These are phyloP conservation scores for Beauveria scarabaeidicola DNA, from an alignment of 2,329 filamentous ascomycete species.

Conservation along the genomic window DNA sequence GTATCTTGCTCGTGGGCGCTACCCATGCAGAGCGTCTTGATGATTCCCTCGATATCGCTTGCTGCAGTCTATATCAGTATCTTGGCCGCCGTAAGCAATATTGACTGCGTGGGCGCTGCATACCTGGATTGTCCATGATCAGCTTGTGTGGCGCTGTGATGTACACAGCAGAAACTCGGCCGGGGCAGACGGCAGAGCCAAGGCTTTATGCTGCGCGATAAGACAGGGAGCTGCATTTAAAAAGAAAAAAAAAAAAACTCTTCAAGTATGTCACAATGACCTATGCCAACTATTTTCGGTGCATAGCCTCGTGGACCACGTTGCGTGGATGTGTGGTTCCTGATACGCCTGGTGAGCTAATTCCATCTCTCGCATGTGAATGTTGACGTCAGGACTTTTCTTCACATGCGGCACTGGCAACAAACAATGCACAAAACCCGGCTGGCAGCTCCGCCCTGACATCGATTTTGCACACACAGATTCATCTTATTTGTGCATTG, in stretches of 20 bases:
- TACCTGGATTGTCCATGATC: constrained; percentile 37
- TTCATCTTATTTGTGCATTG: not conserved
- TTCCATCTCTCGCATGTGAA: constrained; percentile 11
- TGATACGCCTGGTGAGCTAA: not conserved
- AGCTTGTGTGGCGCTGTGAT: not conserved
- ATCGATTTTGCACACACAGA: not conserved
- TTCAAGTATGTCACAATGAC: not conserved
- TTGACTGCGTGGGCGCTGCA: not conserved
- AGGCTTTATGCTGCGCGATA: not conserved
- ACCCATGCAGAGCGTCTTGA: constrained; percentile 60
- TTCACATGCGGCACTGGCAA: not conserved
- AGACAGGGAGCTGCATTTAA: not conserved
- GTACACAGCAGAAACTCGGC: not conserved
- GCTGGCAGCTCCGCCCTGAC: not conserved
- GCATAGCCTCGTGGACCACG: not conserved
- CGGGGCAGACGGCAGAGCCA: not conserved
- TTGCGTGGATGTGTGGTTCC: constrained; percentile 1
- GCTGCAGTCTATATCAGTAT: not conserved
- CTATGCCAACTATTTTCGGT: not conserved
- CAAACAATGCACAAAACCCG: not conserved
- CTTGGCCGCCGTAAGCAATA: not conserved
- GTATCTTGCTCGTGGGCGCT: constrained; percentile 55
- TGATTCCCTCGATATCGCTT: constrained; percentile 52
- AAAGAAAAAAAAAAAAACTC: not conserved
- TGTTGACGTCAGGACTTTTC: constrained; percentile 20